A percentile compares a stretch with the other conserved stretches of the same genome.
These are phyloP conservation scores for Spizellomyces sp. DNA, from an alignment of 192 early-diverging fungal species.

Conservation along the genomic window DNA sequence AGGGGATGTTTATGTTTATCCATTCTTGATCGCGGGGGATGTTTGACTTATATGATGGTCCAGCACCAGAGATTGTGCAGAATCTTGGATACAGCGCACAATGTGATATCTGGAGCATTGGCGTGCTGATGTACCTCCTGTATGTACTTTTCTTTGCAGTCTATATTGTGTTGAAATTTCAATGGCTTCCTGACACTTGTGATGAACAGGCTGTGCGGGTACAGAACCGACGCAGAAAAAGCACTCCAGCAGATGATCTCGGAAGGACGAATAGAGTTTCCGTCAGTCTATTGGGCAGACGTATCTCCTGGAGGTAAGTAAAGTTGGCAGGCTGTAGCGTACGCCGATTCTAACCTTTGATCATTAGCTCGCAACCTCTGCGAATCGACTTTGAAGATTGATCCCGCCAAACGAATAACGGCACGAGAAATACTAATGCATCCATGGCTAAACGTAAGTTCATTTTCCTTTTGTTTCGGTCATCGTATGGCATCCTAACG, in stretches of 20 bases:
- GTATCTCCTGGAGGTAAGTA: too few relatives aligned
- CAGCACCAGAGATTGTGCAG: conserved; percentile 78
- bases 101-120: conserved; percentile 85
- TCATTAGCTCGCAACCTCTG: conserved; percentile 13
- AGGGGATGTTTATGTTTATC: too few relatives aligned
- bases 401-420: conserved; percentile 70
- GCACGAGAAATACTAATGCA: conserved; percentile 74
- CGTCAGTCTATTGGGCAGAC: too few relatives aligned
- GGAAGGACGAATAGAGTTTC: conserved; percentile 2
- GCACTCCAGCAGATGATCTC: conserved; percentile 29
- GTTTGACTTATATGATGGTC: too few relatives aligned
- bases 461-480: too few relatives aligned
- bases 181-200: too few relatives aligned
- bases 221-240: conserved; percentile 72
- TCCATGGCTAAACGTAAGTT: conserved; percentile 44
- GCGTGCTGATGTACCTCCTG: conserved; percentile 83
- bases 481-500: too few relatives aligned
- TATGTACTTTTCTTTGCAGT: too few relatives aligned
- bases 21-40: too few relatives aligned
- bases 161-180: too few relatives aligned
- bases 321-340: too few relatives aligned
- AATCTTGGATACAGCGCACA: conserved; percentile 24
- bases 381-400: conserved; percentile 49
- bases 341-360: conserved; percentile 11
- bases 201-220: conserved; percentile 49